Conservation (phyloP, 1,284 basidiomycete species). For the Filobasidium uniguttulatum region DNA sequence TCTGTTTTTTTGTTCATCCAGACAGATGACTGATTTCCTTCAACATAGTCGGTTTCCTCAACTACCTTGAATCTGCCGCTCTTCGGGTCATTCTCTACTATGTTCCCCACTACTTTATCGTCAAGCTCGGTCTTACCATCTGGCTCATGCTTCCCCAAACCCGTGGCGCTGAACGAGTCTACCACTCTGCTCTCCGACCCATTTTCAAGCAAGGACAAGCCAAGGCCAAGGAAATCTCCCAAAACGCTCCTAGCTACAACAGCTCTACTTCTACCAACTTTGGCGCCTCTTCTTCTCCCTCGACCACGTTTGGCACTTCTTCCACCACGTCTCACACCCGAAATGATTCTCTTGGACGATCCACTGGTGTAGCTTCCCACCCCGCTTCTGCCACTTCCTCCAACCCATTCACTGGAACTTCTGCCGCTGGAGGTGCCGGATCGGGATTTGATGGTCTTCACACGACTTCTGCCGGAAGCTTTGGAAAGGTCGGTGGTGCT, state of each 20-base stretch:
- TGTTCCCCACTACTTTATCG: conserved; percentile 51
- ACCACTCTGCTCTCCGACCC: conserved; percentile 49
- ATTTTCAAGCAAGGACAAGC: conserved; percentile 39
- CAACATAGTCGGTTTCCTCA: conserved; percentile 17
- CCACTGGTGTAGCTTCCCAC: conserved; percentile 1
- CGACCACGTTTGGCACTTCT: conserved; percentile 11
- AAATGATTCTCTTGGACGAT: conserved; percentile 5
- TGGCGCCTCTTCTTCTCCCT: conserved; percentile 5
- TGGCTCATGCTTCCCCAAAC: conserved; percentile 39
- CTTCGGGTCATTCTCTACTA: conserved; percentile 14
- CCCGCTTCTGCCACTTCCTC: background rate
- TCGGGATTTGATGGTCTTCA: background rate
- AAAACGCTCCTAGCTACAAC: conserved; percentile 1
- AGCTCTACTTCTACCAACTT: conserved; percentile 1
- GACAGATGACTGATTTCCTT: too few species aligned
- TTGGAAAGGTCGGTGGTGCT: background rate
- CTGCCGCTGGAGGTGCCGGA: conserved; percentile 1
- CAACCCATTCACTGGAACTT: conserved; percentile 9
- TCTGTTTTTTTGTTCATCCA: too few species aligned
- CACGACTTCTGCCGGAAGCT: background rate
- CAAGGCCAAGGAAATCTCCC: conserved; percentile 1
- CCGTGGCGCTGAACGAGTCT: conserved; percentile 53
- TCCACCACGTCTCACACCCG: background rate
- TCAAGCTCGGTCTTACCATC: conserved; percentile 65
- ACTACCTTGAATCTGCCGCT: conserved; percentile 16